Conservation (phyloP, 1,284 basidiomycete genomes). For the Heterobasidion parviporum region DNA sequence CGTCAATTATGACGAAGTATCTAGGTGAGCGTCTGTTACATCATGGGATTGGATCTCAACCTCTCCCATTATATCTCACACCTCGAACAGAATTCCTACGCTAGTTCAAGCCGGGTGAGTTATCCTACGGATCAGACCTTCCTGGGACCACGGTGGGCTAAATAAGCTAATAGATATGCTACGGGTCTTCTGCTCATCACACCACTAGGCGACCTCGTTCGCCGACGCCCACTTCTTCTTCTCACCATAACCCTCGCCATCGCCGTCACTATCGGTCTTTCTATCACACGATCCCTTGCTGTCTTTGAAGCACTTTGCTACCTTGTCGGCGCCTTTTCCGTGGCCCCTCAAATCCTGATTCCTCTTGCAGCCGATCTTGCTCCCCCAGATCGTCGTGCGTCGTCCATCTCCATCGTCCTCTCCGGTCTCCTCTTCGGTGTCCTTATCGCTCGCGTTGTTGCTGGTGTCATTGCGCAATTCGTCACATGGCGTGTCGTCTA, state of each 20-base stretch:
- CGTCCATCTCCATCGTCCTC: slow-evolving; percentile 41
- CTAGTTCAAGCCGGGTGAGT: slow-evolving; percentile 33
- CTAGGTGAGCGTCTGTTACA: slow-evolving; percentile 27
- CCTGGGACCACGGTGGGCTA: slow-evolving; percentile 5
- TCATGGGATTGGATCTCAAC: slow-evolving; percentile 44
- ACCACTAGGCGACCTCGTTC: slow-evolving; percentile 45
- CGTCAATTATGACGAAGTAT: slow-evolving; percentile 50
- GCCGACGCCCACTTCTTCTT: slow-evolving; percentile 39
- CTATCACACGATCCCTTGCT: slow-evolving; percentile 30
- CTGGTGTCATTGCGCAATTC: slow-evolving; percentile 38
- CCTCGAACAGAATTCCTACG: slow-evolving; percentile 30
- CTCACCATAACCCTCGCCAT: slow-evolving; percentile 28
- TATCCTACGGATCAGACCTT: not conserved
- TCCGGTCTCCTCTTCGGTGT: slow-evolving; percentile 44
- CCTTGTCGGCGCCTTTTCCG: slow-evolving; percentile 35
- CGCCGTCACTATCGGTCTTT: slow-evolving; percentile 36
- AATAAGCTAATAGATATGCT: slow-evolving; percentile 22
- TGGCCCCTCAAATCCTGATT: slow-evolving; percentile 35
- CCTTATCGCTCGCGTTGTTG: slow-evolving; percentile 39
- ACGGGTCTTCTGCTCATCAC: slow-evolving; percentile 43
- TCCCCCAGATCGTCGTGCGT: slow-evolving; percentile 35
- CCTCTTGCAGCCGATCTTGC: slow-evolving; percentile 49
- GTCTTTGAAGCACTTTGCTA: slow-evolving; percentile 40
- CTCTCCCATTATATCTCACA: not conserved
- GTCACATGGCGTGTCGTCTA: slow-evolving; percentile 39